Percentiles rank a stretch among this genome's conserved stretches.
Conservation (phyloP, 23 red algal species). For the Gracilariopsis chorda region DNA sequence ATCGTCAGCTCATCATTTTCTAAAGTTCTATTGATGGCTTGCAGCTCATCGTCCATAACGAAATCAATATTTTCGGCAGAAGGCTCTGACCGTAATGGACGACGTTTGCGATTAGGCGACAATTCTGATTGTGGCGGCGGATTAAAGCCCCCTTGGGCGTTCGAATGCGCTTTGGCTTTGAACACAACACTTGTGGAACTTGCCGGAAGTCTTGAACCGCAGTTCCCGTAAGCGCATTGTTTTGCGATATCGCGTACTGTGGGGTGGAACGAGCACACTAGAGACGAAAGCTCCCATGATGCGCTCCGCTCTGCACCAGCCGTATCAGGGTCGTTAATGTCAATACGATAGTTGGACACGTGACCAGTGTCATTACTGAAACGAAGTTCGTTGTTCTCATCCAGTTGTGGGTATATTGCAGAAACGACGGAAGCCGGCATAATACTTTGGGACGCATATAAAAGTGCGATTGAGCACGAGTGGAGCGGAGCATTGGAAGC, state of each 20-base stretch:
- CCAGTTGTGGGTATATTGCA: background rate
- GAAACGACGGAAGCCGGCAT: conserved; percentile 39
- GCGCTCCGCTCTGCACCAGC: conserved; percentile 26
- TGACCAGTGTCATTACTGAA: background rate
- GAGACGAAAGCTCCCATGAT: conserved; percentile 30
- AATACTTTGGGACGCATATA: conserved; percentile 24
- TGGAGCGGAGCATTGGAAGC: conserved; percentile 42
- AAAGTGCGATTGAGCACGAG: conserved; percentile 44
- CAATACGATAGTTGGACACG: conserved; percentile 20
- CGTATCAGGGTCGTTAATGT: conserved; percentile 44
- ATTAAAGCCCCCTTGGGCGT: conserved; percentile 41
- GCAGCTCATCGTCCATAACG: background rate
- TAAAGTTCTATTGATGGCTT: background rate
- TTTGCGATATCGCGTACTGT: conserved; percentile 9
- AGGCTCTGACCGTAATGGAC: background rate
- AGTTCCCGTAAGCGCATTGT: conserved; percentile 11
- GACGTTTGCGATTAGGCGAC: background rate
- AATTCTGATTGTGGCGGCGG: background rate
- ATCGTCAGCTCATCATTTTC: background rate
- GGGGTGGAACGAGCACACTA: conserved; percentile 41
- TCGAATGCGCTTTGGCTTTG: conserved; percentile 17
- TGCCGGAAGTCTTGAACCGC: conserved; percentile 37
- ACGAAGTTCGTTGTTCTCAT: conserved; percentile 20
- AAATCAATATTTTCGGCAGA: background rate
- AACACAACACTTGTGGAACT: conserved; percentile 10